Percentiles rank a stretch among this genome's conserved stretches.
Evolutionary conservation across 306 rosid species (phyloP).

Genomic region (Ziziphus jujuba): DNA sequence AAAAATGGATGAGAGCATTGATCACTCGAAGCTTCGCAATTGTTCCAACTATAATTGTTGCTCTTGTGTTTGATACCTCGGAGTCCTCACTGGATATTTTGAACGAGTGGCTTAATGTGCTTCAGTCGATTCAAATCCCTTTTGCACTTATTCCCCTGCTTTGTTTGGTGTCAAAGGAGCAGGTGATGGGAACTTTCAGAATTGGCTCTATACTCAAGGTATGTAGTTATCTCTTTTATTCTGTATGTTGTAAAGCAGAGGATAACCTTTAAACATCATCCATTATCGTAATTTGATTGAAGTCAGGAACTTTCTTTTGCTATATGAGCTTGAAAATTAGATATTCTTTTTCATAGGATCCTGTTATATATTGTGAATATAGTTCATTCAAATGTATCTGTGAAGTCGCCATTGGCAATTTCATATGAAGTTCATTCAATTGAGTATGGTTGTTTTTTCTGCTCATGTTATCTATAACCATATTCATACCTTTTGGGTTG

Average conservation of each 20-base stretch:
- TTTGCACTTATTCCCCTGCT: slow-evolving; percentile 96
- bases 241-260: slow-evolving; percentile 10
- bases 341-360: not conserved
- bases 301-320: not conserved
- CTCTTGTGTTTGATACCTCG: slow-evolving; percentile 74
- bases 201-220: slow-evolving; percentile 85
- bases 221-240: slow-evolving; percentile 16
- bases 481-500: not conserved
- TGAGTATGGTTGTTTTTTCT: not conserved
- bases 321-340: not conserved
- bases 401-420: not conserved
- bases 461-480: not conserved
- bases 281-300: not conserved
- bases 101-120: slow-evolving; percentile 98
- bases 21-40: slow-evolving; percentile 90
- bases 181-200: slow-evolving; percentile 80
- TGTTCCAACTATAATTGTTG: slow-evolving; percentile 82
- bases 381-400: not conserved
- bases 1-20: slow-evolving; percentile 89
- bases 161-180: slow-evolving; percentile 89
- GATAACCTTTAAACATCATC: not conserved
- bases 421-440: not conserved
- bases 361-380: not conserved
- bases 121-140: slow-evolving; percentile 95
- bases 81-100: slow-evolving; percentile 67